Evolutionary conservation across 306 rosid genomes (phyloP).

Genomic region (Vicia villosa): DNA sequence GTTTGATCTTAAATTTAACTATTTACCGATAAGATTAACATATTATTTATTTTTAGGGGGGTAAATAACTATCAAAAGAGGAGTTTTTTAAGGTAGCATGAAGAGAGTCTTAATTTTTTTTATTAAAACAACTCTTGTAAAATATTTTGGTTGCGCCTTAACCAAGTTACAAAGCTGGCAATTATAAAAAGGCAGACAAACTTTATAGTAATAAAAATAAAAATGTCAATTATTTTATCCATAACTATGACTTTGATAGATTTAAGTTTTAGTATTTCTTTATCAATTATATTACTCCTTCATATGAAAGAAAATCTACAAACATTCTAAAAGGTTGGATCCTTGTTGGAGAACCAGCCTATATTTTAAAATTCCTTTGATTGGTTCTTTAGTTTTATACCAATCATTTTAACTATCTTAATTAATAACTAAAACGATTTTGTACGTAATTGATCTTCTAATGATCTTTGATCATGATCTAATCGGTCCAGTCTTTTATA

Average conservation of each 20-base stretch:
- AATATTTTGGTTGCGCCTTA: neutral
- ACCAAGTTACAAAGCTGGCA: neutral
- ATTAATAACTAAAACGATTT: neutral
- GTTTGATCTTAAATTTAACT: too few relatives aligned
- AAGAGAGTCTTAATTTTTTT: neutral
- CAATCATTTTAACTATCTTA: neutral
- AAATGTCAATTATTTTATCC: neutral
- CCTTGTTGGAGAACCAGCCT: conserved; percentile 14
- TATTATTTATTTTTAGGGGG: too few relatives aligned
- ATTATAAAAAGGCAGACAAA: neutral
- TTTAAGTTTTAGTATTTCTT: conserved; percentile 18
- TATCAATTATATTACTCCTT: conserved; percentile 1
- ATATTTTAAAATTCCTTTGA: conserved; percentile 3
- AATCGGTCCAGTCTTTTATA: neutral
- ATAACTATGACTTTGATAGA: neutral
- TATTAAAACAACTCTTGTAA: neutral
- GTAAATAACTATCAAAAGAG: too few relatives aligned
- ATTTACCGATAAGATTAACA: too few relatives aligned
- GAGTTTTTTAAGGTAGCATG: too few relatives aligned
- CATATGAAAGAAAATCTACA: conserved; percentile 13
- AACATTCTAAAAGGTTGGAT: conserved; percentile 19
- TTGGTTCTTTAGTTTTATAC: conserved; percentile 6
- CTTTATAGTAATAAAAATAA: neutral
- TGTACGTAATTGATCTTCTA: conserved; percentile 2
- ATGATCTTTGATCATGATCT: neutral